Conservation (phyloP, 164 flowering plant species). For the Chloranthus sessilifolius region DNA sequence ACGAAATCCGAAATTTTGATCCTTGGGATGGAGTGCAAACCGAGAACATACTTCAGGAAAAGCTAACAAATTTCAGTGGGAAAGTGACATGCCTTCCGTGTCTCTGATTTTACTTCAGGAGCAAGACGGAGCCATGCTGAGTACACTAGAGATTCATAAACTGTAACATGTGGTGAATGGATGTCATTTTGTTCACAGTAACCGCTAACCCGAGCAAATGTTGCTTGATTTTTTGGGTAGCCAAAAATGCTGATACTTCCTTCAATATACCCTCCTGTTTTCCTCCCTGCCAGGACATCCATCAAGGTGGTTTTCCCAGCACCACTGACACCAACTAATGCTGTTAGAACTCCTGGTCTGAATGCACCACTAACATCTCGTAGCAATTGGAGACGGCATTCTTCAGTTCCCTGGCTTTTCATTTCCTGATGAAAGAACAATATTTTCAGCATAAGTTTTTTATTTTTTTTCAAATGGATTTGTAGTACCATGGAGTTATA, state of each 20-base stretch:
- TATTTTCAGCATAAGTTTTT: neutral
- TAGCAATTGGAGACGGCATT: constrained; percentile 44
- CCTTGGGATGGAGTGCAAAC: too few species aligned
- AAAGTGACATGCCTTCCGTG: constrained; percentile 24
- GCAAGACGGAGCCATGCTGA: constrained; percentile 68
- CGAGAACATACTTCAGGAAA: too few species aligned
- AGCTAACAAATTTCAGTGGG: neutral
- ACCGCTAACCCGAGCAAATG: constrained; percentile 63
- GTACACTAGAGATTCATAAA: constrained; percentile 55
- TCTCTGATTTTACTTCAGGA: constrained; percentile 34
- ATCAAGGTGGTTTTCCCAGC: constrained; percentile 73
- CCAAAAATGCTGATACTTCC: constrained; percentile 55
- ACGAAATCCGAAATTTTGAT: too few species aligned
- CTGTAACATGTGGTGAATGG: constrained; percentile 61
- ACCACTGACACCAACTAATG: constrained; percentile 64
- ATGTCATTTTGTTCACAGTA: constrained; percentile 69
- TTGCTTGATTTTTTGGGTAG: constrained; percentile 50
- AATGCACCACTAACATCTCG: constrained; percentile 60
- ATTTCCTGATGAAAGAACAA: constrained; percentile 39
- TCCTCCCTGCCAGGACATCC: constrained; percentile 69
- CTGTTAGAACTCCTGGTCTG: constrained; percentile 59
- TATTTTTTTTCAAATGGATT: neutral
- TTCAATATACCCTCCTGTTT: constrained; percentile 59
- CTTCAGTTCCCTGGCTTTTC: constrained; percentile 49
- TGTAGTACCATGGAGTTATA: neutral